Percentiles rank a stretch among this genome's conserved stretches.
Conservation (phyloP, 2,329 filamentous ascomycete species). For the Claviceps sp. region DNA sequence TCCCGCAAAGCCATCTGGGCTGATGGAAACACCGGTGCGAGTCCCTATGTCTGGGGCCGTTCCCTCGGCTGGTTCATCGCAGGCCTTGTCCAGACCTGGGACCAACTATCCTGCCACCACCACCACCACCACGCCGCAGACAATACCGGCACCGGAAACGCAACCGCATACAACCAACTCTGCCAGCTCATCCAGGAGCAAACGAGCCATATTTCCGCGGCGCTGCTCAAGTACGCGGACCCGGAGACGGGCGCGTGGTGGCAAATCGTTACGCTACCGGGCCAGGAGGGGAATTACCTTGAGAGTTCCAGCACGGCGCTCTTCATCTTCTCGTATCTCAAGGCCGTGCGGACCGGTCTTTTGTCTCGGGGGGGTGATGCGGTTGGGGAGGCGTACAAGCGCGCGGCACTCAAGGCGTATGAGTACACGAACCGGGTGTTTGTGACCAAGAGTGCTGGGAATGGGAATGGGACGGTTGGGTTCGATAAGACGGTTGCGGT, state of each 20-base stretch:
- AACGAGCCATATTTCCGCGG: neutral
- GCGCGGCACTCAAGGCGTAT: conserved; percentile 13
- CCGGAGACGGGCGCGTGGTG: conserved; percentile 41
- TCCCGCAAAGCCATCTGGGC: conserved; percentile 37
- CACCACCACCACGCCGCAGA: too few relatives aligned
- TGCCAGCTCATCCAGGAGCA: conserved; percentile 10
- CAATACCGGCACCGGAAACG: too few relatives aligned
- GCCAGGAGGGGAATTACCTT: conserved; percentile 43
- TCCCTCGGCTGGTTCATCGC: conserved; percentile 41
- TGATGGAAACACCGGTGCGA: conserved; percentile 32
- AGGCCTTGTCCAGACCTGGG: conserved; percentile 35
- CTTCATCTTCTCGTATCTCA: conserved; percentile 32
- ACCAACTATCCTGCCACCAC: conserved; percentile 20
- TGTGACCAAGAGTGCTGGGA: conserved; percentile 22
- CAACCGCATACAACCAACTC: neutral
- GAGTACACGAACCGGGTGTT: conserved; percentile 27
- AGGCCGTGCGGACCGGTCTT: conserved; percentile 5
- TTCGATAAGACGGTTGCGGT: conserved; percentile 25
- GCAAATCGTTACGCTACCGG: conserved; percentile 34
- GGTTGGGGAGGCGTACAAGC: neutral
- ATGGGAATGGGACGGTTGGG: conserved; percentile 25
- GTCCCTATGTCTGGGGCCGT: conserved; percentile 39
- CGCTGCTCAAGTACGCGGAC: conserved; percentile 23
- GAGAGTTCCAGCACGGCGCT: conserved; percentile 46
- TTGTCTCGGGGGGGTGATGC: neutral